phyloP scores from a whole-genome alignment of 163 green algal genomes.

The Chlamydomonas reinhardtii region DNA sequence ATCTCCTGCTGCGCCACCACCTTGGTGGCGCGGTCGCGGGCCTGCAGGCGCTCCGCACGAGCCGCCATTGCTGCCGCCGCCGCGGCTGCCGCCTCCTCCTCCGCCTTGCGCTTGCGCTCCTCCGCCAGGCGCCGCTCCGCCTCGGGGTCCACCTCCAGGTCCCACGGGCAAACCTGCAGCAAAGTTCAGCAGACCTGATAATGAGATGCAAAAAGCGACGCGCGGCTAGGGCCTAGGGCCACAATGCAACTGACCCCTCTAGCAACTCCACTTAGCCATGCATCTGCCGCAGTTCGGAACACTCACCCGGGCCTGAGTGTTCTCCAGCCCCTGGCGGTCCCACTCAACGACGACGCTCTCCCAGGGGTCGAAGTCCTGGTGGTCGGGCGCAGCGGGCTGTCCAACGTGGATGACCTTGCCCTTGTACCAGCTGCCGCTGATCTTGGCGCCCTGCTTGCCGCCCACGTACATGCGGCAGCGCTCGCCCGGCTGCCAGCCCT shows the following conservation, averaged over 20 bases:
- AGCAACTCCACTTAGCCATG: no score
- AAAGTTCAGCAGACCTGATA: not conserved
- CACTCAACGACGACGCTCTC: conserved; percentile 82
- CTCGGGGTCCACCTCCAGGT: conserved; percentile 79
- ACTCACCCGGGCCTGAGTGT: conserved; percentile 1
- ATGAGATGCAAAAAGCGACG: no score
- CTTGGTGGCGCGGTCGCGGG: conserved; percentile 42
- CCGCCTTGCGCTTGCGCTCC: conserved; percentile 16
- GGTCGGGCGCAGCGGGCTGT: conserved; percentile 25
- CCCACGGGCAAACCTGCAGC: conserved; percentile 76
- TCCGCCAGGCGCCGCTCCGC: conserved; percentile 44
- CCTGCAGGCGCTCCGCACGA: conserved; percentile 14
- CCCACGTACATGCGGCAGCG: conserved; percentile 87
- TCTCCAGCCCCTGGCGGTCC: conserved; percentile 67
- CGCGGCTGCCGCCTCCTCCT: conserved; percentile 26
- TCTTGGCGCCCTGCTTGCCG: conserved; percentile 58
- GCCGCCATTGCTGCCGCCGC: not conserved
- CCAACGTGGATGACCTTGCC: conserved; percentile 65
- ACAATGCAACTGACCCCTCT: no score
- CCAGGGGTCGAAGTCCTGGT: conserved; percentile 82
- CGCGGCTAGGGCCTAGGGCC: no score
- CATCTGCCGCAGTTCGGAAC: no score
- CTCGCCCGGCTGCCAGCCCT: conserved; percentile 76
- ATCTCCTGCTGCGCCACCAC: conserved; percentile 19
- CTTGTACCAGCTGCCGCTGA: conserved; percentile 68